Base-by-base conservation (phyloP, 768 basidiomycete species). In the Cyathus striatus region DNA sequence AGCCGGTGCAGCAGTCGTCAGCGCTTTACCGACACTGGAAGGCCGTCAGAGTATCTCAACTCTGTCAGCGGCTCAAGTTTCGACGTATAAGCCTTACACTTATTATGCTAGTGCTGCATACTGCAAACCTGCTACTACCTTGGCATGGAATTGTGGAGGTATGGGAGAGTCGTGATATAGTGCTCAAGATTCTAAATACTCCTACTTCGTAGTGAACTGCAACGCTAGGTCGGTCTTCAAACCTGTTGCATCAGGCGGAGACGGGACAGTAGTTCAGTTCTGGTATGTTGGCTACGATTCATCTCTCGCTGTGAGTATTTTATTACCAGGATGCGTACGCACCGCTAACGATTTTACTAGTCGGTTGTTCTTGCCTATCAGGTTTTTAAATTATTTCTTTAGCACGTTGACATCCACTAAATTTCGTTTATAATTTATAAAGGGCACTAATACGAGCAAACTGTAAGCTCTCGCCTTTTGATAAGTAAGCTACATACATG, bases 111-210 rank as follows among this genome's bases (percentile, higher is more conserved):
- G 65, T 23, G 53, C 77, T 6, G 77, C 63, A 1, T 76, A 76
- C 47, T 81, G 79, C 41, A 32, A 53, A 5, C 60, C 75, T 14
- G 41, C 64, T 1, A 48, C 57, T 18, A 77, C 73, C 16, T 49
- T 65, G 24, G 63, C 67, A 17, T 81, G 79, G 79, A 50, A 66
- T 21, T 80, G 78, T 52, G 79, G 79, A 55, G 40, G 51, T 59
- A 24, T 33, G 49, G 42, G 33, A 5, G 17, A 4, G 4, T 18
- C 17, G 17, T 36, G 23, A 37, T 23, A 13, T 9, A 5, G 17
- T 42, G 10, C 17, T 20, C 13, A 30, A 14, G 27, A 9, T 35
- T 32, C 14, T 3, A 37, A 20, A 3, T 37, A 12, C 35, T 37
- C 10, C 14, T 37, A 37, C 7, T 24, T 25, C 23, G 16, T 23